Conservation (phyloP, 371 early-diverging fungal species). For the Apophysomyces sp. region DNA sequence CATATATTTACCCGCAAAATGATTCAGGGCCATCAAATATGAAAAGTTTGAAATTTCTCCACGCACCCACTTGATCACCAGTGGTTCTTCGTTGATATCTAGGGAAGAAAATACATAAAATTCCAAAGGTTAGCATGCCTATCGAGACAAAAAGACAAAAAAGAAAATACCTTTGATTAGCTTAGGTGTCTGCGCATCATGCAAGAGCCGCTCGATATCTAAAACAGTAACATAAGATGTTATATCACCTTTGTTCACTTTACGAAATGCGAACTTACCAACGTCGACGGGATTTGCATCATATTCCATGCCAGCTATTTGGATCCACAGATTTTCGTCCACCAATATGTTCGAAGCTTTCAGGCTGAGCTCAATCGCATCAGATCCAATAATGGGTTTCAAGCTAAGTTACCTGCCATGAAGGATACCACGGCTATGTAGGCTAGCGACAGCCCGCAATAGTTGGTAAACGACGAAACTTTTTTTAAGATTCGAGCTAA, state of each 20-base stretch:
- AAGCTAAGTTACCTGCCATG: constrained; percentile 49
- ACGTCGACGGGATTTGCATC: constrained; percentile 30
- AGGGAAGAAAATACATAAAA: neutral
- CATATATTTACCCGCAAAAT: constrained; percentile 56
- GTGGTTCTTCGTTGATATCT: constrained; percentile 56
- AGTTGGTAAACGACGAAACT: constrained; percentile 63
- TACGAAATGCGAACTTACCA: constrained; percentile 12
- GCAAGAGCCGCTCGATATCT: constrained; percentile 25
- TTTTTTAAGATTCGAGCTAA: constrained; percentile 61
- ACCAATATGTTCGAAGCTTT: constrained; percentile 63
- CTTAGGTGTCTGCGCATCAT: constrained; percentile 16
- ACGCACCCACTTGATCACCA: constrained; percentile 68
- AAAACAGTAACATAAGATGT: neutral
- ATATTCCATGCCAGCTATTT: constrained; percentile 59
- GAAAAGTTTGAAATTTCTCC: constrained; percentile 81
- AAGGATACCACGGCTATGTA: constrained; percentile 56
- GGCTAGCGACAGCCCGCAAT: constrained; percentile 47
- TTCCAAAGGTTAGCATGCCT: too few species aligned
- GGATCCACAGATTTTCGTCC: constrained; percentile 67
- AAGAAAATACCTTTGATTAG: constrained; percentile 22
- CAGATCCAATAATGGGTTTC: neutral
- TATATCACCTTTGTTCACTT: neutral
- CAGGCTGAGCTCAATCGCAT: constrained; percentile 16
- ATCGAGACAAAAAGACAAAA: too few species aligned
- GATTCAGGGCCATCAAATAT: constrained; percentile 82